Percentiles rank a stretch among this genome's conserved stretches.
Conservation (phyloP, 176 grass and related monocot genomes). For the Poa annua region DNA sequence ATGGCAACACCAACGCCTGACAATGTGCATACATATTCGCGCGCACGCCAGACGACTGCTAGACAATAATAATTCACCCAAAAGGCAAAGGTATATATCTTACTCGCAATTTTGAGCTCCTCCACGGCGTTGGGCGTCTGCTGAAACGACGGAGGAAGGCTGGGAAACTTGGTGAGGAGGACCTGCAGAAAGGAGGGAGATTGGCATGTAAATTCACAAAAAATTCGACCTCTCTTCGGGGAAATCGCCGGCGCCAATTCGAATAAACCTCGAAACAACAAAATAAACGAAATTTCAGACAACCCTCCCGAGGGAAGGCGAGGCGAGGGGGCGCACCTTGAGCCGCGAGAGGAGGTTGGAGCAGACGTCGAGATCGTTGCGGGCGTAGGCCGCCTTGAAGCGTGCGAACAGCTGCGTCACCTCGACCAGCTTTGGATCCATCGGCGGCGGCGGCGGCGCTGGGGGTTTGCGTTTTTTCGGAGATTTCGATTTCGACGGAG, state of each 20-base stretch:
- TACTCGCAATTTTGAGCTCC: slow-evolving; percentile 88
- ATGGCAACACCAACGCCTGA: neutral
- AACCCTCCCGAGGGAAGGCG: neutral
- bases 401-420: slow-evolving; percentile 78
- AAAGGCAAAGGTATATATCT: slow-evolving; percentile 16
- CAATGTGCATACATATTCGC: neutral
- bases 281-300: neutral
- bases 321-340: slow-evolving; percentile 53
- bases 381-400: slow-evolving; percentile 77
- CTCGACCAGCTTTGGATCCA: slow-evolving; percentile 84
- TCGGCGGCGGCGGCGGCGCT: slow-evolving; percentile 25
- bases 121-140: slow-evolving; percentile 70
- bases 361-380: slow-evolving; percentile 63
- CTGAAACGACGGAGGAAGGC: slow-evolving; percentile 75
- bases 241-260: neutral
- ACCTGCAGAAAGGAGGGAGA: slow-evolving; percentile 53
- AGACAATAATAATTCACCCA: neutral
- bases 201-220: slow-evolving; percentile 7
- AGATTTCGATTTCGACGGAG: neutral
- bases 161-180: slow-evolving; percentile 81
- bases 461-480: neutral
- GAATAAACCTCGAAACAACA: neutral
- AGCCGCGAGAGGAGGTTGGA: slow-evolving; percentile 76
- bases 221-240: neutral
- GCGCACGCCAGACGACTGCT: neutral